phyloP scores from a whole-genome alignment of 2,329 filamentous ascomycete species.

The Hypoxylon sp. region DNA sequence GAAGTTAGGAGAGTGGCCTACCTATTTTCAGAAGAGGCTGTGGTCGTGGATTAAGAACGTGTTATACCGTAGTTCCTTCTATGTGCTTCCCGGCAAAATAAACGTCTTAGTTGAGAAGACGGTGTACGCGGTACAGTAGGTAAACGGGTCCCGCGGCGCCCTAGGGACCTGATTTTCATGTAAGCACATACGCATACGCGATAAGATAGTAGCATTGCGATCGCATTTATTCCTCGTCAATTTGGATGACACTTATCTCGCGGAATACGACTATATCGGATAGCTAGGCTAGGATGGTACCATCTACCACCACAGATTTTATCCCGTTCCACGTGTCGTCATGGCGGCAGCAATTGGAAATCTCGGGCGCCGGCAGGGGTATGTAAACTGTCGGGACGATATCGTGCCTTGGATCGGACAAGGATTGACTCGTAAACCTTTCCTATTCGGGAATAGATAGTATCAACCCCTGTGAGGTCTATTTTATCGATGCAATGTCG shows the following conservation, averaged over 20 bases:
- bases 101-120: background rate
- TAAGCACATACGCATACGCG: background rate
- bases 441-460: constrained; percentile 15
- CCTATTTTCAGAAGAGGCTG: background rate
- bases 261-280: constrained; percentile 3
- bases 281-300: constrained; percentile 5
- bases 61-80: background rate
- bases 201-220: constrained; percentile 1
- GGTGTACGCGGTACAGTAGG: background rate
- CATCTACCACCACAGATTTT: constrained; percentile 7
- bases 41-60: background rate
- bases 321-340: constrained; percentile 22
- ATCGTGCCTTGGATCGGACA: background rate
- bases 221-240: background rate
- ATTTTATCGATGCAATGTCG: constrained; percentile 13
- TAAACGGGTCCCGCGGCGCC: constrained; percentile 16
- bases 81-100: background rate
- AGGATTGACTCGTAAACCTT: constrained; percentile 22
- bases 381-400: constrained; percentile 16
- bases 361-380: constrained; percentile 11
- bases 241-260: constrained; percentile 9
- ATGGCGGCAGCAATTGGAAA: constrained; percentile 13
- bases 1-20: background rate
- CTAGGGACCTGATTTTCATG: background rate
- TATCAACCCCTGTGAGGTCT: constrained; percentile 8